Evolutionary conservation across 371 early-diverging fungal species (phyloP), one percentile per base, ranked within the genome.

Genomic region (Circinella umbellata): DNA sequence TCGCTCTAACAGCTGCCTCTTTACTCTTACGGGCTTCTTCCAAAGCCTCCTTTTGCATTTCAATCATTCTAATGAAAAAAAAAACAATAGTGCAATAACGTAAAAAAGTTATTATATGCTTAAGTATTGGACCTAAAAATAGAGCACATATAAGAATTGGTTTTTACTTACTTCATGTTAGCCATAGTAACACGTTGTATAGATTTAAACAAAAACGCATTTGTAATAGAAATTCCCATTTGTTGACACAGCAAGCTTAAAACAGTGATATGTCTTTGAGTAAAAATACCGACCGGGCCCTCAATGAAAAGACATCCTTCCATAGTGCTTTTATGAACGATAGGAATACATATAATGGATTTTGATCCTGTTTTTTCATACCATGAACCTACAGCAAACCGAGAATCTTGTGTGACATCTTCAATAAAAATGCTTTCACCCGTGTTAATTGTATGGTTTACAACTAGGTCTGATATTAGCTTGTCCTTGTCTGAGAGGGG

Each of bases 171-270:
- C 76, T 73, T 71, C 57, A 64, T 67, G 39, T 82, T 80, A 0
- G 78, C 72, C 74, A 69, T 78, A 1, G 82, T 82, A n/a, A 78
- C 80, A 48, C 80, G 78, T 54, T 82, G 82, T 3, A 80, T 71
- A 0, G 82, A 82, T 42, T 82, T 82, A 71, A 86, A 88, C 35
- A 88, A 61, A 38, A 84, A 70, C 0, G 88, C 88, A 48, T 88
- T 88, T 15, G 86, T 83, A 37, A 88, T 84, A 0, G 88, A 88
- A 51, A 88, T 88, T 15, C 88, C 88, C 72, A 88, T 77, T 59
- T 88, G 88, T 37, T 88, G 88, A 54, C 86, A 86, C 13, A 88
- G 48, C 4, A 88, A 54, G 37, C 85, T 86, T 69, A 88, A 75
- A 1, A 88, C 88, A 10, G 83, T 76, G 69, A 88, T 75, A 64